Percentiles rank a stretch among this genome's conserved stretches.
Evolutionary conservation across 2,329 filamentous ascomycete species (phyloP).

Genomic region (Exophiala bonariae): DNA sequence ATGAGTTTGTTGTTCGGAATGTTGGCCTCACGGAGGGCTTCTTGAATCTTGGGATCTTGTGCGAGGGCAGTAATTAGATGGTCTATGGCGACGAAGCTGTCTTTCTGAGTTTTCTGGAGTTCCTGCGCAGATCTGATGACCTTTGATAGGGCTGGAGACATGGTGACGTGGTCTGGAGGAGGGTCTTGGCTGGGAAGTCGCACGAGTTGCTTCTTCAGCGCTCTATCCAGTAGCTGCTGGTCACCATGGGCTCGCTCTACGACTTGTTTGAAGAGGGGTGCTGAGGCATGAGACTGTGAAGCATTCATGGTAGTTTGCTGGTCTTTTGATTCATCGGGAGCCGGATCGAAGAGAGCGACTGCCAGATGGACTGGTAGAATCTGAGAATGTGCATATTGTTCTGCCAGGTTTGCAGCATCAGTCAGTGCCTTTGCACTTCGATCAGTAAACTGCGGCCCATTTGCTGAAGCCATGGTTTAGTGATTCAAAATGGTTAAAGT

Average conservation of each 20-base stretch:
- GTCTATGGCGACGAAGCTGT: constrained; percentile 90
- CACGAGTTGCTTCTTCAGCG: constrained; percentile 88
- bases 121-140: constrained; percentile 83
- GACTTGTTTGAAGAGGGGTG: constrained; percentile 90
- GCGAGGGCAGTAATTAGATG: constrained; percentile 84
- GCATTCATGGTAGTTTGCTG: constrained; percentile 68
- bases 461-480: constrained; percentile 37
- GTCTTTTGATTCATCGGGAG: constrained; percentile 67
- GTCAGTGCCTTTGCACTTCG: constrained; percentile 84
- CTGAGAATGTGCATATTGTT: constrained; percentile 89
- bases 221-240: constrained; percentile 80
- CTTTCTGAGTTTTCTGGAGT: constrained; percentile 95
- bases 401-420: constrained; percentile 82
- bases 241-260: constrained; percentile 93
- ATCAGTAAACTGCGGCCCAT: constrained; percentile 77
- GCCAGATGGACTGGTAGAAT: constrained; percentile 88
- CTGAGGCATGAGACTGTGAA: constrained; percentile 60
- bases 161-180: constrained; percentile 81
- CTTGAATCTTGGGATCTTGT: constrained; percentile 75
- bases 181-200: constrained; percentile 92
- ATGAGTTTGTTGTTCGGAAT: constrained; percentile 88
- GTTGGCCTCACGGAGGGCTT: constrained; percentile 78
- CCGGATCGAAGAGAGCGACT: constrained; percentile 51
- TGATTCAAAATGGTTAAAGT: neutral
- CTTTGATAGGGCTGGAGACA: constrained; percentile 78